Conservation (phyloP, 2,329 filamentous ascomycete species). For the Pseudopithomyces maydicus region DNA sequence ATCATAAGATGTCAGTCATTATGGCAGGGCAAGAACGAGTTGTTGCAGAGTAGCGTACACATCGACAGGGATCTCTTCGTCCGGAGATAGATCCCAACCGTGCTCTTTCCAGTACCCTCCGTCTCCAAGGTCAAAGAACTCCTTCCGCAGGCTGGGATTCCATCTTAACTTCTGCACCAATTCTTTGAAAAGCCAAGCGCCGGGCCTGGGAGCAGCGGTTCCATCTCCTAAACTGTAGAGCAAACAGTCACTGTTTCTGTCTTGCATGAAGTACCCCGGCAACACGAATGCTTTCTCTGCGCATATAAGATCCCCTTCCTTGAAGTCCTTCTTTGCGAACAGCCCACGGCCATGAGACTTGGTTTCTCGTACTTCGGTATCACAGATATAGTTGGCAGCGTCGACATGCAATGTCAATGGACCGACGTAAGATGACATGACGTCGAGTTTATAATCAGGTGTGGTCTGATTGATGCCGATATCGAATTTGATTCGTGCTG, state of each 20-base stretch:
- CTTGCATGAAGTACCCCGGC: slow-evolving; percentile 45
- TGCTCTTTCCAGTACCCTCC: slow-evolving; percentile 31
- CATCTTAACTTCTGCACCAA: slow-evolving; percentile 55
- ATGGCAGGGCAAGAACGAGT: neutral
- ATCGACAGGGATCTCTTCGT: slow-evolving; percentile 46
- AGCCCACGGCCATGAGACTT: slow-evolving; percentile 53
- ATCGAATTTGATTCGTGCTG: slow-evolving; percentile 28
- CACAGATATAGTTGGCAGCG: slow-evolving; percentile 26
- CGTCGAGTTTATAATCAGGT: slow-evolving; percentile 21
- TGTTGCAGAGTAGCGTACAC: slow-evolving; percentile 28
- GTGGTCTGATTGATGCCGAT: slow-evolving; percentile 20
- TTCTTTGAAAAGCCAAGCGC: slow-evolving; percentile 48
- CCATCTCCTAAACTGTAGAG: slow-evolving; percentile 27
- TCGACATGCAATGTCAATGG: slow-evolving; percentile 29
- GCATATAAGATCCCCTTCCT: slow-evolving; percentile 58
- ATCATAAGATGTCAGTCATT: neutral
- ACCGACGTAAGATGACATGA: slow-evolving; percentile 26
- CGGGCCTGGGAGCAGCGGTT: slow-evolving; percentile 41
- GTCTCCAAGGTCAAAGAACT: slow-evolving; percentile 44
- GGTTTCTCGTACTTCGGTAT: slow-evolving; percentile 43
- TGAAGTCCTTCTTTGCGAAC: slow-evolving; percentile 55
- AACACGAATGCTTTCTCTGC: slow-evolving; percentile 61
- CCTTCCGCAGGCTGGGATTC: slow-evolving; percentile 41
- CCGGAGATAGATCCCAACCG: slow-evolving; percentile 41
- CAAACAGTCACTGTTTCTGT: slow-evolving; percentile 23